Base-by-base conservation (phyloP, 2,329 filamentous ascomycete species). In the Fonsecaea nubica region DNA sequence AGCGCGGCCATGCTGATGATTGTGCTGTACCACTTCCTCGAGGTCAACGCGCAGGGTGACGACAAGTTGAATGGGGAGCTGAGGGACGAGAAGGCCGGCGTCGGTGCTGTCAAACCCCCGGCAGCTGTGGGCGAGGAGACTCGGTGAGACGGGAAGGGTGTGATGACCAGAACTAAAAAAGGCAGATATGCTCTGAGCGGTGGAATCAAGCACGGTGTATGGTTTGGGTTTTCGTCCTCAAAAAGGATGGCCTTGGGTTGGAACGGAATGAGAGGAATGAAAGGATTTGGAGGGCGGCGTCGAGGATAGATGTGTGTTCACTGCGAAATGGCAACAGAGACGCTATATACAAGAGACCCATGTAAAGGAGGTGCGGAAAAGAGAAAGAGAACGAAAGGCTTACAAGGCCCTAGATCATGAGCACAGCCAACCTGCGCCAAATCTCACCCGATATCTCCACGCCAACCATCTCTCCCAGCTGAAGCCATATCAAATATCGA, bases 11-110 rank as follows among this genome's bases (percentile, higher is more conserved):
- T 98, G 92, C 84, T 97, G 53, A 86, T 99, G 69, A 97, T 98
- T 72, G 89, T 99, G 35, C 81, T 96, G 33, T 98, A 99, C 81
- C 93, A 98, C 80, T 98, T 96, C 82, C 89, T 99, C 75, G 94
- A 98, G 79, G 87, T 97, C 82, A 98, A 99, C 77, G 87, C 92
- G n/a, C 84, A 85, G 71, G 85, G 89, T 65, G 80, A 82, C 50
- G 72, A 74, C 7, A 55, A 55, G 3, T 18, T 58, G n/a, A 38
- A 50, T 18, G 30, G 48, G 8, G 66, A 63, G 12, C 58, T 72
- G 57, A 61, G 62, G 30, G 67, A 62, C 40, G 68, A 72, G 50
- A 71, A 69, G 62, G 58, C 21, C 52, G 68, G 71, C 15, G 67
- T 70, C 15, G 71, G 69, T 8, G 71, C 71, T 3, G 69, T 69